These are phyloP conservation scores for Polytolypa hystricis DNA, from an alignment of 2,329 filamentous ascomycete species.

Conservation along the genomic window DNA sequence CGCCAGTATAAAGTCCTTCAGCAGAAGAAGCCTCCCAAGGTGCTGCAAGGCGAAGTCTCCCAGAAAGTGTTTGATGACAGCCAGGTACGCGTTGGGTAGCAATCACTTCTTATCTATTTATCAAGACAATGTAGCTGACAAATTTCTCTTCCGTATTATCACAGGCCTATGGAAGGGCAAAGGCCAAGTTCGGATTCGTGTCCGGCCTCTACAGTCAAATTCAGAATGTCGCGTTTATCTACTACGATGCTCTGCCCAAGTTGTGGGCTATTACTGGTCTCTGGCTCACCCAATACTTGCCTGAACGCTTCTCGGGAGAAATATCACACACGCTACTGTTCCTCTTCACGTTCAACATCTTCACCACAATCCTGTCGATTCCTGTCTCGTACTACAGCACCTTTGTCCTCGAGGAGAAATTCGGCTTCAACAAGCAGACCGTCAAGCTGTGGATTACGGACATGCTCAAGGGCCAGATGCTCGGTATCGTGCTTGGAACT, in stretches of 20 bases:
- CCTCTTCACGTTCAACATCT: slow-evolving; percentile 72
- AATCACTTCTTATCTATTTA: not conserved
- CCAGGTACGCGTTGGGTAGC: slow-evolving; percentile 44
- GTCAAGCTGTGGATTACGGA: slow-evolving; percentile 77
- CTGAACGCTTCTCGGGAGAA: slow-evolving; percentile 67
- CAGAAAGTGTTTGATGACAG: slow-evolving; percentile 89
- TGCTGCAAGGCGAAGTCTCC: slow-evolving; percentile 77
- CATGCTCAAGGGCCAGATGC: slow-evolving; percentile 78
- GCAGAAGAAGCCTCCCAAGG: slow-evolving; percentile 68
- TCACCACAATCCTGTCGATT: slow-evolving; percentile 67
- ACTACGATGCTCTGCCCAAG: slow-evolving; percentile 81
- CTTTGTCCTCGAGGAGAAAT: slow-evolving; percentile 92
- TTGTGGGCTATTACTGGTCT: slow-evolving; percentile 75
- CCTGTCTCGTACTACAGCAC: slow-evolving; percentile 84
- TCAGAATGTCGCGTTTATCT: slow-evolving; percentile 81
- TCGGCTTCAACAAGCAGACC: slow-evolving; percentile 98
- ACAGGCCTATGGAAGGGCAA: slow-evolving; percentile 87
- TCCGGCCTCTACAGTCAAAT: slow-evolving; percentile 73
- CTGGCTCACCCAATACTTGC: slow-evolving; percentile 62
- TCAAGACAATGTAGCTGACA: not conserved
- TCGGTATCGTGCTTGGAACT: slow-evolving; percentile 67
- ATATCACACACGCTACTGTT: slow-evolving; percentile 91
- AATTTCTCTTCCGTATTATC: not conserved
- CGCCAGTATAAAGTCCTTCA: slow-evolving; percentile 85
- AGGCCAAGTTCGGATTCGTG: slow-evolving; percentile 78